These are phyloP conservation scores for Nyssa sinensis DNA, from an alignment of 148 eudicot genomes.

Conservation along the genomic window DNA sequence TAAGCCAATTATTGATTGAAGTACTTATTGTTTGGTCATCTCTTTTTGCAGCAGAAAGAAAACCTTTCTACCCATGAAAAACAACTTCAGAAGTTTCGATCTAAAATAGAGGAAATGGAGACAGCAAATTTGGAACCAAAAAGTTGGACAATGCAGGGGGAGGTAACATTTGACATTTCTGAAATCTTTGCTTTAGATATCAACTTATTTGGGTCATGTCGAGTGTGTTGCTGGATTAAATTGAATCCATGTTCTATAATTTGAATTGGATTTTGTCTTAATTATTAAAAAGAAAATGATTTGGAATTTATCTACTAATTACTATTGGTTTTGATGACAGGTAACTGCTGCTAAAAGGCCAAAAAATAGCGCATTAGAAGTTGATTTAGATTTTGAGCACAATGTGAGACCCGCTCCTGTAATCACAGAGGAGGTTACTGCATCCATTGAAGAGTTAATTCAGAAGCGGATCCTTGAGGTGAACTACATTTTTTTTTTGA, in stretches of 20 bases:
- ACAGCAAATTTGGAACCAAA: slow-evolving; percentile 73
- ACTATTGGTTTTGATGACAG: slow-evolving; percentile 33
- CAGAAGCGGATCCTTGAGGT: slow-evolving; percentile 92
- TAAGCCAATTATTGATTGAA: slow-evolving; percentile 2
- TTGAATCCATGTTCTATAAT: neutral
- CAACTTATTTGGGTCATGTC: slow-evolving; percentile 13
- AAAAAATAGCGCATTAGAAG: slow-evolving; percentile 91
- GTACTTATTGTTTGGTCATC: slow-evolving; percentile 8
- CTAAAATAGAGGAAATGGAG: slow-evolving; percentile 81
- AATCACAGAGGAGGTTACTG: slow-evolving; percentile 87
- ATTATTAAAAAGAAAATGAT: no score
- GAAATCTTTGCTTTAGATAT: slow-evolving; percentile 1
- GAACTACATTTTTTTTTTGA: neutral
- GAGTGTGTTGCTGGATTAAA: neutral
- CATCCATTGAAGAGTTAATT: slow-evolving; percentile 81
- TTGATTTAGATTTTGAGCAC: slow-evolving; percentile 90
- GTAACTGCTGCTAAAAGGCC: slow-evolving; percentile 91
- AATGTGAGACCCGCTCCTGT: slow-evolving; percentile 92
- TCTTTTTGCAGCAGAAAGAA: slow-evolving; percentile 36
- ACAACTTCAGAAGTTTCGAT: slow-evolving; percentile 55
- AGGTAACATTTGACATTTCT: slow-evolving; percentile 42
- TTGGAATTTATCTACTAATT: neutral
- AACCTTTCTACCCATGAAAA: slow-evolving; percentile 78
- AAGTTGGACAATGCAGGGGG: slow-evolving; percentile 93
- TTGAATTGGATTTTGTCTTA: neutral